Evolutionary conservation across 495 filamentous ascomycete genomes (phyloP).

Genomic region (Neohortaea acidophila): DNA sequence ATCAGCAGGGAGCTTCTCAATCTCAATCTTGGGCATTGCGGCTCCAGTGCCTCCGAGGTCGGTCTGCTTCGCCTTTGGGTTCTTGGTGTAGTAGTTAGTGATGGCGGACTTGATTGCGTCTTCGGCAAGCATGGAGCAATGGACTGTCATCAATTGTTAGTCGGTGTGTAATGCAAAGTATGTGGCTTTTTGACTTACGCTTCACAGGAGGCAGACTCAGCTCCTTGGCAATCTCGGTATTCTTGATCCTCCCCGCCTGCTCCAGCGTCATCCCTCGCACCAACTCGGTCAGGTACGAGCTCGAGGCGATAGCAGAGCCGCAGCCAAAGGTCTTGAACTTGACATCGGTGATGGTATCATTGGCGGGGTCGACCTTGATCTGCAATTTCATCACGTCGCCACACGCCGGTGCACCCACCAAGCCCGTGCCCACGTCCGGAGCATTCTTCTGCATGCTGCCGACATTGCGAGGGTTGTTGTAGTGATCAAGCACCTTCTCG

Average conservation of each 20-base stretch:
- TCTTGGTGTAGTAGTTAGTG: conserved; percentile 93
- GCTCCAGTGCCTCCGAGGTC: conserved; percentile 58
- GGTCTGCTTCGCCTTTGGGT: conserved; percentile 56
- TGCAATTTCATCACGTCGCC: conserved; percentile 99
- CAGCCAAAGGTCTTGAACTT: conserved; percentile 99
- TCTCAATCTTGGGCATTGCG: conserved; percentile 32
- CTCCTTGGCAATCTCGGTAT: conserved; percentile 96
- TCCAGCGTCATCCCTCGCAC: conserved; percentile 94
- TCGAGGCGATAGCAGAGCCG: conserved; percentile 84
- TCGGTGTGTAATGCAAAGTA: background rate
- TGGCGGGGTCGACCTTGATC: conserved; percentile 84
- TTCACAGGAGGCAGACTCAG: conserved; percentile 91
- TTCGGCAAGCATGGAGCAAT: conserved; percentile 98
- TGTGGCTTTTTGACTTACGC: conserved; percentile 37
- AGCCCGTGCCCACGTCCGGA: conserved; percentile 81
- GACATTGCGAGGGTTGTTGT: conserved; percentile 83
- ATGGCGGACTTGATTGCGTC: conserved; percentile 99
- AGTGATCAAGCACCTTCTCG: conserved; percentile 82
- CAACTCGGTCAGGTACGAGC: conserved; percentile 80
- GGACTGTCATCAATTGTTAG: conserved; percentile 38
- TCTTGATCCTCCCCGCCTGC: conserved; percentile 76
- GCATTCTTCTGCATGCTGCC: conserved; percentile 81
- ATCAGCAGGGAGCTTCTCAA: conserved; percentile 26
- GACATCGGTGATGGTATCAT: conserved; percentile 82
- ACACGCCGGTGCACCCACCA: conserved; percentile 83